Base-by-base conservation (phyloP, 1,284 basidiomycete species). In the Quambalaria eucalypti region DNA sequence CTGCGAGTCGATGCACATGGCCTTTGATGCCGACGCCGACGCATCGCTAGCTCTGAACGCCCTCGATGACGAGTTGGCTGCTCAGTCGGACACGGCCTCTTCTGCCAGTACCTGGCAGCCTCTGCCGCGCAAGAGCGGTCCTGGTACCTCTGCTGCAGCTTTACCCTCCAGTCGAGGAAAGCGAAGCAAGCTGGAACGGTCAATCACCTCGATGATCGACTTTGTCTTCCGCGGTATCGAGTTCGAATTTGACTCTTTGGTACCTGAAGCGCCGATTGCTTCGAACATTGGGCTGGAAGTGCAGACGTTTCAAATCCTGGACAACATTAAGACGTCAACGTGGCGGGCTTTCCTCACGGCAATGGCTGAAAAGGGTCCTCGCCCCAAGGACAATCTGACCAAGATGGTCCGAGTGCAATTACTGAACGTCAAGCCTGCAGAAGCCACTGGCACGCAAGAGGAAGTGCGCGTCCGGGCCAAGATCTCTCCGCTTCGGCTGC, bases 301-400 rank as follows among this genome's bases (percentile, higher is more conserved):
- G 8, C 40, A 26, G 78, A 87, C 56, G 81, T 78, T 90, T 47
- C 90, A 95, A 76, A 95, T 98, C 60, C 79, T 97, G 52, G 93
- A 98, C 77, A 91, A 96, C 72, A 90, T 98, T 80, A 91, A 90
- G 79, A 92, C 92, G 0, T 96, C 92, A 9, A 97, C 93, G 0
- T 98, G 95, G 95, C 87, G 86, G 76, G 96, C 91, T 71, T 98
- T 98, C 76, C 78, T 98, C 57, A 93, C 90, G 1, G 56, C 60
- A 50, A 68, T 69, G 62, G 29, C 31, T 12, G 42, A 50, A 8
- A 46, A 56, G 25, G 52, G 39, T n/a, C 33, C 29, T 25, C 90
- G 91, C 0, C 88, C 91, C 66, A 79, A 89, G 5, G 88, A 95
- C 77, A 89, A 87, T 2, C 88, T 84, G 51, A 90, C 90, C 10